Conservation (phyloP, 1,284 basidiomycete species). For the Puccinia triticina region DNA sequence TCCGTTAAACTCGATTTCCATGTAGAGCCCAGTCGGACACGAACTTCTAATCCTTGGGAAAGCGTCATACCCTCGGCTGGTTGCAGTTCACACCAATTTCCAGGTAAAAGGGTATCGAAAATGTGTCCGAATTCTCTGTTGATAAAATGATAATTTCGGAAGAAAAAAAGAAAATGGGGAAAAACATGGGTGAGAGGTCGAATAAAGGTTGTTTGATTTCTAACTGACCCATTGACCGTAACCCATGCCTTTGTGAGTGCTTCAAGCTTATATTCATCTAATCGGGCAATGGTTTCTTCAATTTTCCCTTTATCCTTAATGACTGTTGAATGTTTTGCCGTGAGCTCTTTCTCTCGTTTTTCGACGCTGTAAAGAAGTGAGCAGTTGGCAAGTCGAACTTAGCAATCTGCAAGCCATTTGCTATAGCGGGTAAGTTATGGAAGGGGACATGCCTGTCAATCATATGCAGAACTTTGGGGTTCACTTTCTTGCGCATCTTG, state of each 20-base stretch:
- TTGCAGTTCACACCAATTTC: constrained; percentile 93
- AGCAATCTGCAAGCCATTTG: not conserved
- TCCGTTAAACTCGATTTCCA: constrained; percentile 99
- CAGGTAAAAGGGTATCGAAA: constrained; percentile 92
- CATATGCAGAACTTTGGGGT: constrained; percentile 93
- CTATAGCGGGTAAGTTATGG: not conserved
- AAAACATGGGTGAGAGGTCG: constrained; percentile 35
- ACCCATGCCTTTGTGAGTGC: constrained; percentile 92
- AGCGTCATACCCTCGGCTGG: constrained; percentile 91
- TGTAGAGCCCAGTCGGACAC: constrained; percentile 87
- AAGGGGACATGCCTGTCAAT: constrained; percentile 73
- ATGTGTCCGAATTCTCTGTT: constrained; percentile 93
- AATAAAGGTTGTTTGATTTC: not conserved
- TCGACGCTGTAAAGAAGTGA: constrained; percentile 70
- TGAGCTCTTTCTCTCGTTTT: constrained; percentile 84
- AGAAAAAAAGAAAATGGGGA: not conserved
- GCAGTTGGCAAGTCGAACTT: not conserved
- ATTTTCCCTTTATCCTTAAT: constrained; percentile 95
- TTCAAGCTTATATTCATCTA: constrained; percentile 91
- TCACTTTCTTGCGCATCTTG: constrained; percentile 91
- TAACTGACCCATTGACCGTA: constrained; percentile 81
- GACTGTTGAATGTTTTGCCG: constrained; percentile 86
- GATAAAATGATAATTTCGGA: constrained; percentile 18
- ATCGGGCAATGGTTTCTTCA: constrained; percentile 86
- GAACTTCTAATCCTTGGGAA: constrained; percentile 94